Conservation (phyloP, 1,284 basidiomycete genomes). For the Xanthoconium separans region DNA sequence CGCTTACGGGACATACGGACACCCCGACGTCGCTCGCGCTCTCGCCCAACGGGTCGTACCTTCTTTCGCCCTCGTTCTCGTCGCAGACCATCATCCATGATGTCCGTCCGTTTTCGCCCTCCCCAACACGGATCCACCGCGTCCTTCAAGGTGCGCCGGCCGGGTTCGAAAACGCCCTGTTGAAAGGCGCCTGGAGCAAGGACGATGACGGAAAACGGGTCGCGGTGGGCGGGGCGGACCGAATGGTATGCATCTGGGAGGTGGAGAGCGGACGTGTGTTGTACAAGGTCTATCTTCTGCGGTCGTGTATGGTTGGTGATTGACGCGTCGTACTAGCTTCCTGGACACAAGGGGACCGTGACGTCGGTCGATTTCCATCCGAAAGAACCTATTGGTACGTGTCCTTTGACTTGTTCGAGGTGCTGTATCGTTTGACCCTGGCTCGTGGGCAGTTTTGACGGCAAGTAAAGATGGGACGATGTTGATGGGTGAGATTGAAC, state of each 20-base stretch:
- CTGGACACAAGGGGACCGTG: constrained; percentile 93
- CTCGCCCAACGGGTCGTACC: constrained; percentile 81
- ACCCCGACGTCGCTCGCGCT: constrained; percentile 87
- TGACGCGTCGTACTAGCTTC: constrained; percentile 52
- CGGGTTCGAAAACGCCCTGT: constrained; percentile 84
- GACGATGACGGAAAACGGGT: constrained; percentile 72
- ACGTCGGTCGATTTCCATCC: constrained; percentile 90
- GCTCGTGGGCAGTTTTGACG: constrained; percentile 62
- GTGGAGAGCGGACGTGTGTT: constrained; percentile 81
- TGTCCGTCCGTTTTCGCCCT: constrained; percentile 86
- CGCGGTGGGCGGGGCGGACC: constrained; percentile 77
- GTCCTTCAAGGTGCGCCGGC: constrained; percentile 82
- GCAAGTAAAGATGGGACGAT: constrained; percentile 88
- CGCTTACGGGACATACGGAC: constrained; percentile 80
- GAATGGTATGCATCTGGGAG: constrained; percentile 92
- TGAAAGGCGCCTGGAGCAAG: constrained; percentile 80
- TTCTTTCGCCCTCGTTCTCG: constrained; percentile 87
- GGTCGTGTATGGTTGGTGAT: not conserved
- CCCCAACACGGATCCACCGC: constrained; percentile 77
- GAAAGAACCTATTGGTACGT: constrained; percentile 86
- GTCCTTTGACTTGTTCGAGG: not conserved
- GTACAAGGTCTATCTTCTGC: constrained; percentile 65
- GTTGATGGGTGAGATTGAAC: constrained; percentile 86
- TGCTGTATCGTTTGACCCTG: not conserved
- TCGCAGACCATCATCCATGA: constrained; percentile 87